phyloP scores from a whole-genome alignment of 2,329 filamentous ascomycete genomes.

The Claviceps citrina region DNA sequence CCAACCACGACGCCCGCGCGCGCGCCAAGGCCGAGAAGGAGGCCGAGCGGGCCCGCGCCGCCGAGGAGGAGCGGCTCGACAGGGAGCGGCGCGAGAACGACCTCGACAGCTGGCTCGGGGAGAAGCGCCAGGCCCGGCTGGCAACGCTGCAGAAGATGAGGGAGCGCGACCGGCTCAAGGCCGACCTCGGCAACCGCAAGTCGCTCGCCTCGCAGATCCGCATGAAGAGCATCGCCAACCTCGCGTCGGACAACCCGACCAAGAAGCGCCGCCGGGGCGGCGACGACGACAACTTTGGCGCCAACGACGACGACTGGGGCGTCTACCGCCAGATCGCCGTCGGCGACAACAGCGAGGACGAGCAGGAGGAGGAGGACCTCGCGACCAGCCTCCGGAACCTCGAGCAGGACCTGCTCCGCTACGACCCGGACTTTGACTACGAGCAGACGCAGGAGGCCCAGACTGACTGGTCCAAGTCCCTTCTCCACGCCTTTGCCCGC shows the following conservation, averaged over 20 bases:
- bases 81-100: conserved; percentile 71
- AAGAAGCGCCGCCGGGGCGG: conserved; percentile 75
- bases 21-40: conserved; percentile 96
- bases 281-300: conserved; percentile 92
- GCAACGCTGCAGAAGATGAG: conserved; percentile 69
- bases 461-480: conserved; percentile 83
- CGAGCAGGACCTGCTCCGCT: conserved; percentile 70
- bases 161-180: conserved; percentile 81
- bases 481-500: conserved; percentile 79
- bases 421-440: conserved; percentile 81
- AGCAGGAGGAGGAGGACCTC: conserved; percentile 84
- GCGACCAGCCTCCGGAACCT: conserved; percentile 56
- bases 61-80: conserved; percentile 72
- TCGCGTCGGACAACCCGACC: conserved; percentile 73
- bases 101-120: conserved; percentile 72
- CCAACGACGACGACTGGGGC: conserved; percentile 95
- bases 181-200: conserved; percentile 90
- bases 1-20: conserved; percentile 80
- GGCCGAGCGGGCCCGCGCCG: conserved; percentile 68
- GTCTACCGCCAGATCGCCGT: conserved; percentile 88
- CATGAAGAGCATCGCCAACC: conserved; percentile 95
- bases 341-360: conserved; percentile 67
- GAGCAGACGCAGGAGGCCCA: conserved; percentile 85
- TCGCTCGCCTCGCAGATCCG: conserved; percentile 90
- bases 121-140: conserved; percentile 60